Base-by-base conservation (phyloP, 2,329 filamentous ascomycete species). In the Metarhizium guizhouense region DNA sequence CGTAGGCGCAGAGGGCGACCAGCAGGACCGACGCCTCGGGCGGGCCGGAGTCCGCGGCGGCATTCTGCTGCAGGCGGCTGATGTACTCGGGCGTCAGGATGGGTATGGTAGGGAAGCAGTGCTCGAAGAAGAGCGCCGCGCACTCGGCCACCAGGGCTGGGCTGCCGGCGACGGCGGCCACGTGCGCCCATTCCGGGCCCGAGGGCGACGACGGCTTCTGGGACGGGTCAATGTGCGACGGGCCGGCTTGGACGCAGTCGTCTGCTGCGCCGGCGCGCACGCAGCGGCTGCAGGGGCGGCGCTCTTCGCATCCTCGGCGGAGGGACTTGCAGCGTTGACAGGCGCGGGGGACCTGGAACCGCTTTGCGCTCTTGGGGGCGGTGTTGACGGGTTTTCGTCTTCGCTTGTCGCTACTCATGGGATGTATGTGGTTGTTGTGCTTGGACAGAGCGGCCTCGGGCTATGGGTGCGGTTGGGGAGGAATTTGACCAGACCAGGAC, bases 251-350 rank as follows among this genome's bases (percentile, higher is more conserved):
- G 25, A 65, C 58, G 52, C 74, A 77, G 45, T 74, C 68, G 16
- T 72, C 67, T 4, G 61, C 69, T 13, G 75, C 61, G n/a, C 74
- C 74, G 14, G 72, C 70, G 42, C 70, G 68, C 56, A 70, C 59
- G 62, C 74, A 77, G 53, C 74, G 64, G 53, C 67, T 67, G 62
- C 74, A 77, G 11, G 74, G 74, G 47, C 74, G 65, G 51, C 67
- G 70, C 60, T 76, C 73, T 62, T 70, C 76, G 60, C 74, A 76
- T 1, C 73, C 74, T 36, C 74, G 68, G 34, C 74, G 71, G 13
- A 76, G 65, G 18, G 64, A 66, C 58, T 73, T 73, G 64, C 74
- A 77, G 25, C 74, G 65, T 34, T 68, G 67, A 54, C 74, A 76
- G 7, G 74, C 74, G 20, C 72, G 65, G 7, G 74, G 71, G 11